phyloP scores from a whole-genome alignment of 257 asterid genomes.

The Ocimum tenuiflorum region DNA sequence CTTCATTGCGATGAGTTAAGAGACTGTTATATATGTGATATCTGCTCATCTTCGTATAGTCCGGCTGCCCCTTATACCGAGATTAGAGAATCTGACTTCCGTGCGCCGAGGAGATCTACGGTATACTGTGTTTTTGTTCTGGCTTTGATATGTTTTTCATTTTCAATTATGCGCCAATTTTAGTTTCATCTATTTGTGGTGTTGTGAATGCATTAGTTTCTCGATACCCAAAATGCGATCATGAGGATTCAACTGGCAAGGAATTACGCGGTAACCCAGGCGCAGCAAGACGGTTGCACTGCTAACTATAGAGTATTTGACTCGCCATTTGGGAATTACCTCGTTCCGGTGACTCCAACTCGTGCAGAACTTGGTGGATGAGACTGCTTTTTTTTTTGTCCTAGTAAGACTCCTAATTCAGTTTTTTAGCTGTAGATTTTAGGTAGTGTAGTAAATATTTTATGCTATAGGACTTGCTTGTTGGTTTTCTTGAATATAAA shows the following conservation, averaged over 20 bases:
- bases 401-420: neutral
- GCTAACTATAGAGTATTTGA: conserved; percentile 57
- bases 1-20: neutral
- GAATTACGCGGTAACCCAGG: conserved; percentile 57
- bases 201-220: conserved; percentile 27
- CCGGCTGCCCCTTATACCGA: conserved; percentile 15
- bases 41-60: conserved; percentile 18
- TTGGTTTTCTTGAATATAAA: neutral
- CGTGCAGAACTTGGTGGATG: conserved; percentile 51
- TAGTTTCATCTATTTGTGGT: neutral
- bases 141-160: neutral
- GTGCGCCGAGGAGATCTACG: conserved; percentile 11
- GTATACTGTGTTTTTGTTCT: conserved; percentile 22
- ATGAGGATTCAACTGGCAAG: conserved; percentile 44
- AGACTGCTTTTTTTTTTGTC: neutral
- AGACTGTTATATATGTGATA: neutral
- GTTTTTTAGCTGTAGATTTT: neutral
- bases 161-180: neutral
- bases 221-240: conserved; percentile 22
- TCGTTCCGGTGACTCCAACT: conserved; percentile 73
- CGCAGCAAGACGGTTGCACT: conserved; percentile 53
- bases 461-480: neutral
- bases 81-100: conserved; percentile 22
- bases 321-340: conserved; percentile 65
- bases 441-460: neutral